Conservation (phyloP, 2,329 filamentous ascomycete species). For the Macrophomina pseudophaseolina region DNA sequence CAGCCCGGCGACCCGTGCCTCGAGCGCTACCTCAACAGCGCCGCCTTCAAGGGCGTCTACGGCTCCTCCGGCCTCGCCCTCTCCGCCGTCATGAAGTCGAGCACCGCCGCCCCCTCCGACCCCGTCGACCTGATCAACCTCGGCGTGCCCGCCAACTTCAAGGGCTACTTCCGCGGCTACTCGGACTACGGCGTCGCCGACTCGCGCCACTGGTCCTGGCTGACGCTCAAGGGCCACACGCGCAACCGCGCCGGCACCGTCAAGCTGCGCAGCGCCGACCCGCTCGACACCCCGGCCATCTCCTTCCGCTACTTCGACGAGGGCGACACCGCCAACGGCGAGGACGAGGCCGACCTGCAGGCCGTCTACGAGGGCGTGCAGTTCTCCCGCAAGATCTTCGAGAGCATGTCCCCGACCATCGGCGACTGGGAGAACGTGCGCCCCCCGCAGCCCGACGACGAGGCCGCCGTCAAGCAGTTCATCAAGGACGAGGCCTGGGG, state of each 20-base stretch:
- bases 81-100: conserved; percentile 45
- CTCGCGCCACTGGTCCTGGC: conserved; percentile 52
- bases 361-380: conserved; percentile 62
- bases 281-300: conserved; percentile 67
- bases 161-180: conserved; percentile 62
- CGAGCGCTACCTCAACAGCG: conserved; percentile 46
- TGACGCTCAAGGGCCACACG: conserved; percentile 66
- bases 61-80: conserved; percentile 60
- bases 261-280: conserved; percentile 64
- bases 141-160: conserved; percentile 60
- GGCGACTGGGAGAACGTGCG: conserved; percentile 51
- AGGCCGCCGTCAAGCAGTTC: conserved; percentile 48
- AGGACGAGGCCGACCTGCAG: conserved; percentile 55
- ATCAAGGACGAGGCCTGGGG: conserved; percentile 41
- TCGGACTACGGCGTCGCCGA: conserved; percentile 51
- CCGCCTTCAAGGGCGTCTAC: conserved; percentile 44
- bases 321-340: conserved; percentile 43
- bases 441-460: conserved; percentile 46
- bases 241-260: conserved; percentile 68
- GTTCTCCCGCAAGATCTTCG: conserved; percentile 52
- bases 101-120: conserved; percentile 48
- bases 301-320: conserved; percentile 48
- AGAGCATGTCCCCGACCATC: conserved; percentile 30
- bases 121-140: conserved; percentile 61
- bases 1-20: conserved; percentile 50